Evolutionary conservation across 192 early-diverging fungal genomes (phyloP).

Genomic region (Coemansia javaensis): DNA sequence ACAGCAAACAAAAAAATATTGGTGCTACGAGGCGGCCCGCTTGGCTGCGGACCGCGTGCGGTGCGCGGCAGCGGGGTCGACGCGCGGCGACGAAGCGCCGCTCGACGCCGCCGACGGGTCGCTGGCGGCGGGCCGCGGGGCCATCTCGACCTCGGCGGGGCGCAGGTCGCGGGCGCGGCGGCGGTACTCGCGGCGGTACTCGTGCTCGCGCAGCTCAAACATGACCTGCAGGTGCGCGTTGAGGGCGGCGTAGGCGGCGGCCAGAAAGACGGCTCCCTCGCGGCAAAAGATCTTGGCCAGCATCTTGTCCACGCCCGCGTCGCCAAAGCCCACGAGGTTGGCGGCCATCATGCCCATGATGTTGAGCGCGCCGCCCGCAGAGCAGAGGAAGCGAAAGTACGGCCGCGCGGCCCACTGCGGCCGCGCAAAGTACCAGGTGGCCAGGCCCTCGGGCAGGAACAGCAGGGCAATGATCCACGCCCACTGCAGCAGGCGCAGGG

Average conservation of each 20-base stretch:
- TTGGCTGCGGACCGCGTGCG: too few species aligned
- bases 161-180: background rate
- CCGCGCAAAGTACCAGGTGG: constrained; percentile 44
- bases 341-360: constrained; percentile 94
- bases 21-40: too few species aligned
- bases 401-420: constrained; percentile 29
- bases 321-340: constrained; percentile 95
- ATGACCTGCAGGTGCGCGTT: constrained; percentile 69
- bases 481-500: constrained; percentile 79
- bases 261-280: constrained; percentile 50
- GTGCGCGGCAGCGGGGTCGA: too few species aligned
- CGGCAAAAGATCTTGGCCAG: constrained; percentile 55
- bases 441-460: constrained; percentile 79
- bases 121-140: background rate
- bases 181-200: constrained; percentile 53
- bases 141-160: background rate
- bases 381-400: constrained; percentile 76
- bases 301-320: constrained; percentile 79
- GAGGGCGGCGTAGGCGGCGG: constrained; percentile 49
- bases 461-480: constrained; percentile 85
- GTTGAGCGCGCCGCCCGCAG: constrained; percentile 73
- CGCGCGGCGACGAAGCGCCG: background rate
- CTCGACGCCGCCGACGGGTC: background rate
- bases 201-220: constrained; percentile 76
- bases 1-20: too few species aligned